Percentiles rank a stretch among this genome's conserved stretches.
Evolutionary conservation across 2,329 filamentous ascomycete species (phyloP).

Genomic region (Arthrobotrys iridis): DNA sequence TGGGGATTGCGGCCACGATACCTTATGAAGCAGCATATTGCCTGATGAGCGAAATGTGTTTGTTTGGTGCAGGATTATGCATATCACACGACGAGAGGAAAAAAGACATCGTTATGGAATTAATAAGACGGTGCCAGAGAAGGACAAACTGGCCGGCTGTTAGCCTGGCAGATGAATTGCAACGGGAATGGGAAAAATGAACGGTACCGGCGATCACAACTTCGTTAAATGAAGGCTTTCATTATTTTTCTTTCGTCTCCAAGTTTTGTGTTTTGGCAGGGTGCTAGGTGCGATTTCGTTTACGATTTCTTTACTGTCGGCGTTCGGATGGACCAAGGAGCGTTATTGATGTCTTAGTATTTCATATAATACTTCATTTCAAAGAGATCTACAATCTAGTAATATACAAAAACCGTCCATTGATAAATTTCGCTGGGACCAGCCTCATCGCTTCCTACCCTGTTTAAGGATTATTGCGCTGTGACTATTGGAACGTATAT

Average conservation of each 20-base stretch:
- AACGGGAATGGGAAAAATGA: conserved; percentile 58
- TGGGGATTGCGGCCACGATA: conserved; percentile 65
- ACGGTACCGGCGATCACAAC: too few species aligned
- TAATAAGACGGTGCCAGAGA: conserved; percentile 61
- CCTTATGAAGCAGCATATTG: conserved; percentile 62
- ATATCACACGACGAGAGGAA: conserved; percentile 61
- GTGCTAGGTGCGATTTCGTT: not conserved
- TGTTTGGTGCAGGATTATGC: conserved; percentile 63
- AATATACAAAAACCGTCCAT: too few species aligned
- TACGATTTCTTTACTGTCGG: not conserved
- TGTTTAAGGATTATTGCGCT: too few species aligned
- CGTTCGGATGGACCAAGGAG: not conserved
- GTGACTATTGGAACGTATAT: too few species aligned
- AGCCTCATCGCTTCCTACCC: too few species aligned
- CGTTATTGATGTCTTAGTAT: not conserved
- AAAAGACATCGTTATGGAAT: conserved; percentile 60
- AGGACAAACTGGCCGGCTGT: conserved; percentile 63
- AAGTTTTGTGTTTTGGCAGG: not conserved
- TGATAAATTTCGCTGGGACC: too few species aligned
- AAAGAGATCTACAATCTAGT: too few species aligned
- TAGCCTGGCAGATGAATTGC: conserved; percentile 59
- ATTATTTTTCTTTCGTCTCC: too few species aligned
- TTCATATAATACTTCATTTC: too few species aligned
- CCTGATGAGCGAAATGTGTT: conserved; percentile 63
- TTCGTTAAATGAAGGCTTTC: too few species aligned